These are phyloP conservation scores for Dictyostelium capitatum DNA, from an alignment of 78 protist species.

Conservation along the genomic window DNA sequence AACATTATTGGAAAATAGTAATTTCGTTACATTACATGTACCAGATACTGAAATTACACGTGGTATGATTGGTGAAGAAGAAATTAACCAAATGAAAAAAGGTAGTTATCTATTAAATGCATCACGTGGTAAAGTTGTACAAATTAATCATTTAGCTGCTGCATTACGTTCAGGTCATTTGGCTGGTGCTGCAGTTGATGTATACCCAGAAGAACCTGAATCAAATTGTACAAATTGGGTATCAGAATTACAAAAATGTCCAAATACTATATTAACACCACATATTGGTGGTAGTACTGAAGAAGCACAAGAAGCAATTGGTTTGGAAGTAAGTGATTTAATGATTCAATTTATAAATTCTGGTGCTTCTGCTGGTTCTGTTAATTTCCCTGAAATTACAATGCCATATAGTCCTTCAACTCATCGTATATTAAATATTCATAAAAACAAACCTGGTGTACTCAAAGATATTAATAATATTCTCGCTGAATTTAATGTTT, in stretches of 20 bases:
- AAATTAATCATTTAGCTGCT: slow-evolving; percentile 81
- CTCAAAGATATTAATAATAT: slow-evolving; percentile 85
- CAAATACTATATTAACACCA: slow-evolving; percentile 95
- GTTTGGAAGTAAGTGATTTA: slow-evolving; percentile 90
- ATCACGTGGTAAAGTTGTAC: slow-evolving; percentile 91
- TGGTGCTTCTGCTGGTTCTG: slow-evolving; percentile 91
- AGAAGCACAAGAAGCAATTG: slow-evolving; percentile 97
- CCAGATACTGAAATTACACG: slow-evolving; percentile 88
- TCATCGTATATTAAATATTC: slow-evolving; percentile 92
- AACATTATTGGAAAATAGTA: slow-evolving; percentile 78
- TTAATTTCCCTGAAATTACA: slow-evolving; percentile 93
- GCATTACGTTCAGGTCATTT: slow-evolving; percentile 91
- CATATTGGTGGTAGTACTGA: slow-evolving; percentile 97
- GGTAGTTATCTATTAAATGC: slow-evolving; percentile 91
- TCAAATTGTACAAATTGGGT: slow-evolving; percentile 85
- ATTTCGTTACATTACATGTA: slow-evolving; percentile 95
- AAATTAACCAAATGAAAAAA: slow-evolving; percentile 86
- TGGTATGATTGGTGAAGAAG: slow-evolving; percentile 84
- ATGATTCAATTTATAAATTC: slow-evolving; percentile 82
- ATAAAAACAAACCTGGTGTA: slow-evolving; percentile 95
- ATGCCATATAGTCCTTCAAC: slow-evolving; percentile 58
- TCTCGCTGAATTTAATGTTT: slow-evolving; percentile 84
- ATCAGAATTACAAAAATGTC: slow-evolving; percentile 80
- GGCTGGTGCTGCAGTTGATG: slow-evolving; percentile 94
- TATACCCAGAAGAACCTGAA: slow-evolving; percentile 93